Conservation (phyloP, 1,139 yeast genomes). For the Blastobotrys illinoisensis region DNA sequence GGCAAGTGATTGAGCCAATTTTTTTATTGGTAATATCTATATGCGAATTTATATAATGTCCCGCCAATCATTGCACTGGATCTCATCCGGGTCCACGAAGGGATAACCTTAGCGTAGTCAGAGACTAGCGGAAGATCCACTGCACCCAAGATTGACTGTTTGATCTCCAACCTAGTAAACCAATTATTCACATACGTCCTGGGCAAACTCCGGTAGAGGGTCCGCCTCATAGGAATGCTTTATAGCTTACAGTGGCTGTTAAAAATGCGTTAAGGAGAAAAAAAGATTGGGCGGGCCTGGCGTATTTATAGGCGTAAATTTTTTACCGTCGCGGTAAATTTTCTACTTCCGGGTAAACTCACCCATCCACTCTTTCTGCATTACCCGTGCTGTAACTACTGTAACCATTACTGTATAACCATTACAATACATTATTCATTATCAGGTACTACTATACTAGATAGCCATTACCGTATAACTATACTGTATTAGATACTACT, state of each 20-base stretch:
- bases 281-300: constrained; percentile 8
- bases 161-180: constrained; percentile 32
- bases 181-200: constrained; percentile 33
- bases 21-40: no score
- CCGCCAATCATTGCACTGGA: constrained; percentile 38
- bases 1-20: no score
- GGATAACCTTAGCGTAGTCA: constrained; percentile 30
- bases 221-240: constrained; percentile 38
- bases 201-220: constrained; percentile 34
- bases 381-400: no score
- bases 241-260: constrained; percentile 25
- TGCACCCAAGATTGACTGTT: constrained; percentile 39
- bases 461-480: no score
- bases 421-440: no score
- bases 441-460: no score
- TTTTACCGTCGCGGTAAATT: background rate
- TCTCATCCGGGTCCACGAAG: constrained; percentile 40
- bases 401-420: no score
- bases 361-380: no score
- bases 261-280: constrained; percentile 31
- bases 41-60: constrained; percentile 26
- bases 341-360: background rate
- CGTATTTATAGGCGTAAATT: constrained; percentile 5
- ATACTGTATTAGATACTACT: no score
- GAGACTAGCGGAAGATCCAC: constrained; percentile 29